Base-by-base conservation (phyloP, 768 basidiomycete species). In the Cubamyces lactineus region DNA sequence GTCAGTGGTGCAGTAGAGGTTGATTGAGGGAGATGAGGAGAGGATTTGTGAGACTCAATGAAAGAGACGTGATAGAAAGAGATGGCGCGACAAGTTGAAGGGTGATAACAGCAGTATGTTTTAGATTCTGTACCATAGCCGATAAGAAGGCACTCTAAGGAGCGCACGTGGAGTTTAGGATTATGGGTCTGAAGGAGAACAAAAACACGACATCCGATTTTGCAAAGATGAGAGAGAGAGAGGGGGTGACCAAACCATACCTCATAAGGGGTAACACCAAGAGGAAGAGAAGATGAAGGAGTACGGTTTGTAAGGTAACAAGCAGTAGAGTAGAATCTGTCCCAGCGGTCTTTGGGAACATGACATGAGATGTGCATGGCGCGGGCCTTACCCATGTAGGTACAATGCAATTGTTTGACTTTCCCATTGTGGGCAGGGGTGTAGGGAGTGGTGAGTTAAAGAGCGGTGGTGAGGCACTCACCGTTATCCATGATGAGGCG, bases 381-480 rank as follows among this genome's bases (percentile, higher is more conserved):
- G 8, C 57, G 47, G 2, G 57, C 57, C 19, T 47, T 46, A 24
- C 46, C 47, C 57, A 77, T 66, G 5, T 77, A 54, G 0, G 76
- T 79, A 7, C 67, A 64, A 56, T 80, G 76, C 42, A 75, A 53
- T 0, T 73, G 68, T 54, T 80, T 76, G 2, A 76, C 76, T 7
- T 63, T 57, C 1, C 79, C 76, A 57, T 73, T 79, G 16, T 78
- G 73, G 1, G 71, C 72, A 16, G 75, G 77, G 8, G 75, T 78
- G 59, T 79, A 68, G 0, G 75, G 71, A 0, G 73, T 72, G 0
- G 73, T 74, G 53, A 57, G 69, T 38, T 17, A 17, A 38, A 48
- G 19, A 30, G n/a, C 57, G 30, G 13, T 23, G 1, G 61, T 56
- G 21, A 51, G 41, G 3, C 74, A 63, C 54, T 75, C 72, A 0